phyloP scores from a whole-genome alignment of 768 basidiomycete genomes.

The Mycena amicta region DNA sequence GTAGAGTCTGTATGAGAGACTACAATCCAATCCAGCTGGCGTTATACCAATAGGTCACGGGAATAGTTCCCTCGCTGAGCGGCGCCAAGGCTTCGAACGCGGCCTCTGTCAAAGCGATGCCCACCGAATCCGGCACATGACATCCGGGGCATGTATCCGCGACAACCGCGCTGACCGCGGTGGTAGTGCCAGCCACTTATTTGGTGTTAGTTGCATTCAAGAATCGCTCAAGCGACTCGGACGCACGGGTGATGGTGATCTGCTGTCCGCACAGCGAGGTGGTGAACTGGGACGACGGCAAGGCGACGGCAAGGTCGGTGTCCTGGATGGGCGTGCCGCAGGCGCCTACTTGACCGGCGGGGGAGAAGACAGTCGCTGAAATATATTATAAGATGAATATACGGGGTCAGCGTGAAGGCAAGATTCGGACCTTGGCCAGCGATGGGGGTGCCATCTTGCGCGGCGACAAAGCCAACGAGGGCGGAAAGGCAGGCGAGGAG shows the following conservation, averaged over 20 bases:
- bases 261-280: neutral
- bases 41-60: neutral
- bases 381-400: too few species aligned
- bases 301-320: conserved; percentile 1
- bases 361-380: conserved; percentile 4
- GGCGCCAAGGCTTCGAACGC: neutral
- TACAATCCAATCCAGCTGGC: too few species aligned
- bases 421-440: too few species aligned
- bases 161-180: neutral
- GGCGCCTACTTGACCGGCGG: neutral
- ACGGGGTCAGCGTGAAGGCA: too few species aligned
- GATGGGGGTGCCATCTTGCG: too few species aligned
- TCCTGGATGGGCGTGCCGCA: conserved; percentile 2
- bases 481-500: too few species aligned
- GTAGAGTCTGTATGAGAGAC: too few species aligned
- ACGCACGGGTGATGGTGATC: neutral
- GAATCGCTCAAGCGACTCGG: neutral
- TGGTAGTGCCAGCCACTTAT: neutral
- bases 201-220: neutral
- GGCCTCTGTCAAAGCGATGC: neutral
- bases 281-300: conserved; percentile 1
- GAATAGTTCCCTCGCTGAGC: neutral
- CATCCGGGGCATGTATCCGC: neutral
- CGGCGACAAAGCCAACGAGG: too few species aligned
- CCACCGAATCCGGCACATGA: neutral